Evolutionary conservation across 768 basidiomycete species (phyloP), one percentile per base, ranked within the genome.

Genomic region (Coprinopsis marcescibilis): DNA sequence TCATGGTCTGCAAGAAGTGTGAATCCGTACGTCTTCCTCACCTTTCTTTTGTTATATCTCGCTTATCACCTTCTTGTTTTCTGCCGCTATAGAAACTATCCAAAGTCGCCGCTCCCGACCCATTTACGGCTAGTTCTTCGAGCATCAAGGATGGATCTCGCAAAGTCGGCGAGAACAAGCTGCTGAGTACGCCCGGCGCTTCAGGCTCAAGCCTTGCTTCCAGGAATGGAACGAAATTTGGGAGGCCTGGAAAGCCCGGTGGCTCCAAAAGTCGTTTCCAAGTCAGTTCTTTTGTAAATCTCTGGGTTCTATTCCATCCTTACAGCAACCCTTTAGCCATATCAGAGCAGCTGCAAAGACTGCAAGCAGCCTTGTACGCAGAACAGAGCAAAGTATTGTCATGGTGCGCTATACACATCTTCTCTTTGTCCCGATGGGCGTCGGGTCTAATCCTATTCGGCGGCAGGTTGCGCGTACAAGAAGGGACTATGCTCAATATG

Each of bases 1-100:
- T 48, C 66, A 91, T 91, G 89, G 89, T 91, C 53, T 91, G 89
- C 72, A 82, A 77, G 66, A 91, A 88, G 73, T 91, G 89, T 65
- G 86, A 89, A 68, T 71, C 76, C 65, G 88, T 79, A 49, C 33
- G 74, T 51, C 60, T 55, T 62, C 54, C 7, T 45, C 37, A 45
- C 55, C 46, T 45, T 53, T 52, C 14, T 46, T 42, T 49, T 55
- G 49, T 34, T 52, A 50, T 53, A 48, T 24, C 37, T 39, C 43
- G 32, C 33, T 48, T 52, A 53, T 45, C 52, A 49, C 27, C 45
- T 49, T 63, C 53, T 57, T 57, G 60, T 24, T 44, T 37, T n/a
- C n/a, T 19, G 21, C 6, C 36, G 19, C 39, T 49, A 61, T 63
- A 92, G 89, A 92, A 92, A 89, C 77, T 89, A 45, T 90, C 88